Evolutionary conservation across 768 basidiomycete species (phyloP).

Genomic region (Termitomyces sp.): DNA sequence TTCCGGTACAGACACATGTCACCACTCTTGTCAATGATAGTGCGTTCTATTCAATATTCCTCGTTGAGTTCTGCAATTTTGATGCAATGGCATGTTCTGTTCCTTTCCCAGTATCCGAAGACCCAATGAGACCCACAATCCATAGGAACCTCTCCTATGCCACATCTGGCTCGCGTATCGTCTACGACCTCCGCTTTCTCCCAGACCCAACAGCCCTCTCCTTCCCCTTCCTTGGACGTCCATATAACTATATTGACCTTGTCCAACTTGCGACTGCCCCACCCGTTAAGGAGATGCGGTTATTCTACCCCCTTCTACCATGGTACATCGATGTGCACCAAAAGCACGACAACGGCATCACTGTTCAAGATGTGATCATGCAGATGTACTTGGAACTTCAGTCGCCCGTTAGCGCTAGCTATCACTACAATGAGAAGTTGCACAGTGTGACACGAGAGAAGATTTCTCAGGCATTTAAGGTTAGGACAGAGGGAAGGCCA

Average conservation of each 20-base stretch:
- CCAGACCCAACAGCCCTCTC: background rate
- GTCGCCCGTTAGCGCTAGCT: too few relatives aligned
- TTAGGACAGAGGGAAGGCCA: constrained; percentile 34
- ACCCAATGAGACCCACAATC: background rate
- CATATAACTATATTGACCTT: constrained; percentile 42
- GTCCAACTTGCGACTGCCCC: constrained; percentile 52
- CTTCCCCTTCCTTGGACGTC: background rate
- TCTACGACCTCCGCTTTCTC: background rate
- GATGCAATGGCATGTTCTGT: too few relatives aligned
- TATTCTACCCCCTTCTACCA: constrained; percentile 16
- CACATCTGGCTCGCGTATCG: background rate
- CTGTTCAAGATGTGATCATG: constrained; percentile 29
- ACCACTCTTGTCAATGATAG: too few relatives aligned
- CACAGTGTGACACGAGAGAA: constrained; percentile 38
- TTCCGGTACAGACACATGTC: too few relatives aligned
- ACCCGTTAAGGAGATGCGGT: constrained; percentile 44
- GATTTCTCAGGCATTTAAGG: constrained; percentile 42
- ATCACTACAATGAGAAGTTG: too few relatives aligned
- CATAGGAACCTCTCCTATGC: background rate
- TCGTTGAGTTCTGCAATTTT: too few relatives aligned
- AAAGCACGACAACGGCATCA: too few relatives aligned
- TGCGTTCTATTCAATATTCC: too few relatives aligned
- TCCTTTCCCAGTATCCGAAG: background rate
- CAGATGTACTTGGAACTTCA: constrained; percentile 18
- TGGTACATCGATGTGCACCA: too few relatives aligned